Base-by-base conservation (phyloP, 2,329 filamentous ascomycete genomes). In the Penicillium sp. region DNA sequence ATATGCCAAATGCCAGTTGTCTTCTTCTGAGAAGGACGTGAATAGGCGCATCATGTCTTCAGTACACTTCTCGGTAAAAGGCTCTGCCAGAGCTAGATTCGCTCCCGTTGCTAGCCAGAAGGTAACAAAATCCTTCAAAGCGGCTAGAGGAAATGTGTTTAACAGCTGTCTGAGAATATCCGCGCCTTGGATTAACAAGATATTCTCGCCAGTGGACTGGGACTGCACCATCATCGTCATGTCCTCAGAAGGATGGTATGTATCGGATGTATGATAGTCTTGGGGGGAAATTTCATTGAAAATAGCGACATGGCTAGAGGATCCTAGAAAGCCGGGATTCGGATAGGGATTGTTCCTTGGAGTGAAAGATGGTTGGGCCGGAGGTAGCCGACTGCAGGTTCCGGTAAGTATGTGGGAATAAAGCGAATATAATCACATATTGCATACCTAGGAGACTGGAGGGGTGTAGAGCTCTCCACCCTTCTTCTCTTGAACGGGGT, bases 261-360 rank as follows among this genome's bases (percentile, higher is more conserved):
- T 42, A 29, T 53, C 42, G 3, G 57, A 53, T 2, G 49, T 23
- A 45, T 51, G 61, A 41, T 64, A 62, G 17, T 56, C 63, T 23
- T 66, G 57, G 0, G 61, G 53, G 7, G 64, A 61, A 39, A 70
- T 69, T 36, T 70, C 64, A 21, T 66, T 66, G 48, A 70, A 70
- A 35, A 70, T 70, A 9, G 67, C 65, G 7, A 62, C 65, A 65
- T 70, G 68, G 39, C 68, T 70, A 17, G 68, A 70, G 9, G 63
- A 65, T 2, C 67, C 68, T 41, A 69, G 35, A 52, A 66, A 70
- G 10, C 67, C 68, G 9, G 68, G 68, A 49, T 70, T 70, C 1
- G 67, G 68, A 48, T 70, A 70, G n/a, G 61, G 61, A 51, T 65
- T 65, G 21, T 59, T 63, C 19, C 65, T 61, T 31, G 66, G 57